Base-by-base conservation (phyloP, 1,139 yeast species). In the Blastobotrys aristatus region DNA sequence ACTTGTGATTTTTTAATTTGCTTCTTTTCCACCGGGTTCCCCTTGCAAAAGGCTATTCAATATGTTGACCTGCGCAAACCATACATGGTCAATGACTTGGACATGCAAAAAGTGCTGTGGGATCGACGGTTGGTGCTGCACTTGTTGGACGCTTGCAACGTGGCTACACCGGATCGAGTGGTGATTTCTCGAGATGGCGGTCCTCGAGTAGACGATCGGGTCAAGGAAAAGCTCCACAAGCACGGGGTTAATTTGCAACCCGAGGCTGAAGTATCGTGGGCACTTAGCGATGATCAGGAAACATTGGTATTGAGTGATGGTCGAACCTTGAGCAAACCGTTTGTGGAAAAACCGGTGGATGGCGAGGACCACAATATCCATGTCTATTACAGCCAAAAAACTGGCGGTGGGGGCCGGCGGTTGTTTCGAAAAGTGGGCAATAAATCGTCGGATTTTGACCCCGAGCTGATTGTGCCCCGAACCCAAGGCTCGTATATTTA, bases 351-450 rank as follows among this genome's bases (percentile, higher is more conserved):
- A 60, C 99, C 99, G 0, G 98, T 92, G 6, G 97, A 94, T 67
- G 99, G 99, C 41, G 99, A 94, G 68, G 96, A 94, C 66, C 99
- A 94, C 68, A 94, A 94, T 64, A 92, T 94, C 40, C 88, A 84
- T 65, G 92, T 94, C 41, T 94, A 94, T 67, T 92, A 92, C 64
- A 85, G 94, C 35, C 77, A 79, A 49, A 77, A 84, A 49, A 83
- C 86, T 47, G 99, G 99, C 45, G 99, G 98, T 47, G 99, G 99
- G 55, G 99, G 99, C 20, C 76, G 99, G 55, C 74, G 95, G 48
- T 71, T 94, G 51, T 94, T 94, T 70, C 77, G 99, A 56, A 94
- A 94, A 64, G 95, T 94, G 50, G 98, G 98, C 50, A 94, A 94
- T 70, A 94, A 94, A 67, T 86, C 96, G 0, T 88, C 97, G 14